Base-by-base conservation (phyloP, 2,329 filamentous ascomycete species). In the Stemphylium beticola region DNA sequence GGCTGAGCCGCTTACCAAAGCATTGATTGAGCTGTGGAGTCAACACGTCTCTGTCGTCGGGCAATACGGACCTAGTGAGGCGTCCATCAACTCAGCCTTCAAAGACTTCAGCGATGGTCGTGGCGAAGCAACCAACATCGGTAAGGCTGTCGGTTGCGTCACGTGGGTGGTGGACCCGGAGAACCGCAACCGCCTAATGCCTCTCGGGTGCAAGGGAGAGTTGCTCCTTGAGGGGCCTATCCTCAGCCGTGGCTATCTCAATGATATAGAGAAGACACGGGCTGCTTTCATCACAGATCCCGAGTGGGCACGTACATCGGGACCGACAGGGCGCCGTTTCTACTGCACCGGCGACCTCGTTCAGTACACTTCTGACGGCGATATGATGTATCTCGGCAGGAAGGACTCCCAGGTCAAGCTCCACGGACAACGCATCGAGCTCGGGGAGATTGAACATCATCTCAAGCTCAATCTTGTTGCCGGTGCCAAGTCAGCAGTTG, bases 391-490 rank as follows among this genome's bases (percentile, higher is more conserved):
- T 55, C 56, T 74, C 12, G 71, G 72, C 4, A 60, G 72, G 24
- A 73, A 74, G 45, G 72, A 75, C 45, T 71, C 60, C 36, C 71
- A 74, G 39, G 71, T 75, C 48, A 74, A 74, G 65, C 64, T 81
- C 34, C 76, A 78, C 29, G 78, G 78, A 3, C 75, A 78, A 53
- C 74, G 78, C 0, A 76, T 80, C 39, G 78, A 81, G 53, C 62
- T 81, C 6, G 78, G 74, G 12, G 78, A 80, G 53, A 77, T 80
- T 41, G 78, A 80, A 52, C 74, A 79, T 48, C 76, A 79, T 42
- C 71, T 78, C 31, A 66, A 73, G 20, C 62, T 71, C 9, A 71
- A 74, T 29, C 68, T 77, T 5, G 70, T 75, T 4, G 41, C 64
- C 3, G 65, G 70, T 10, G 73, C 73, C 4, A 75, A 79, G 39